These are phyloP conservation scores for Aspergillus persii DNA, from an alignment of 2,329 filamentous ascomycete species.

Conservation along the genomic window DNA sequence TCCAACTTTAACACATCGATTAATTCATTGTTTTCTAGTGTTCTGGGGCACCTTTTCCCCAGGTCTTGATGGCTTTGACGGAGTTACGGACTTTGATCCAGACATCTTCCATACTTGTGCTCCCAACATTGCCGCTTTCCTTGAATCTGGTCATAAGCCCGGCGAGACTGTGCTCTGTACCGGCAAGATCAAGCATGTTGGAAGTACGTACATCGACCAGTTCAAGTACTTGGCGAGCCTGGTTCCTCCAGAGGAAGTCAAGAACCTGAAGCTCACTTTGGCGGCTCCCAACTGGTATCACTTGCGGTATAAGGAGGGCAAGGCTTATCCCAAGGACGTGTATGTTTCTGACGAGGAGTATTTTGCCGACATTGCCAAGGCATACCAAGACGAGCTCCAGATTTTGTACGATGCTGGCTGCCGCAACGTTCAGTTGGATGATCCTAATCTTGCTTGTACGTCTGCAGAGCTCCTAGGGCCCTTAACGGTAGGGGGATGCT, in stretches of 20 bases:
- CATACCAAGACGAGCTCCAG: slow-evolving; percentile 62
- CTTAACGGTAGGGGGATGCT: neutral
- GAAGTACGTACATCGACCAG: slow-evolving; percentile 57
- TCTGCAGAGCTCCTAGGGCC: slow-evolving; percentile 38
- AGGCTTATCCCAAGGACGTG: slow-evolving; percentile 56
- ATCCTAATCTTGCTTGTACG: slow-evolving; percentile 66
- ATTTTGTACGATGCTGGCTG: slow-evolving; percentile 62
- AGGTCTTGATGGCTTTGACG: slow-evolving; percentile 54
- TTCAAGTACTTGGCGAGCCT: slow-evolving; percentile 59
- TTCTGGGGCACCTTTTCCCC: slow-evolving; percentile 60
- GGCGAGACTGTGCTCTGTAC: slow-evolving; percentile 57
- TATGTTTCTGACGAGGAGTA: slow-evolving; percentile 61
- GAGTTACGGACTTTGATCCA: slow-evolving; percentile 47
- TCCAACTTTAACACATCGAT: neutral
- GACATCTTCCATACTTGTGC: slow-evolving; percentile 59
- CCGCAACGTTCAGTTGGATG: slow-evolving; percentile 66
- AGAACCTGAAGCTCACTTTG: slow-evolving; percentile 67
- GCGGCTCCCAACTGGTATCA: slow-evolving; percentile 70
- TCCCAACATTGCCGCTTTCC: slow-evolving; percentile 62
- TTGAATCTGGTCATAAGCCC: slow-evolving; percentile 57
- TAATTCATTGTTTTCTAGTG: slow-evolving; percentile 33
- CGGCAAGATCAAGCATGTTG: slow-evolving; percentile 57
- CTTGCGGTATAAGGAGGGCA: slow-evolving; percentile 57
- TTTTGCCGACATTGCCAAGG: slow-evolving; percentile 63
- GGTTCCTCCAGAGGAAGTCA: slow-evolving; percentile 60